A percentile compares a stretch with the other conserved stretches of the same genome.
Evolutionary conservation across 371 early-diverging fungal species (phyloP).

Genomic region (Edhazardia aedis): DNA sequence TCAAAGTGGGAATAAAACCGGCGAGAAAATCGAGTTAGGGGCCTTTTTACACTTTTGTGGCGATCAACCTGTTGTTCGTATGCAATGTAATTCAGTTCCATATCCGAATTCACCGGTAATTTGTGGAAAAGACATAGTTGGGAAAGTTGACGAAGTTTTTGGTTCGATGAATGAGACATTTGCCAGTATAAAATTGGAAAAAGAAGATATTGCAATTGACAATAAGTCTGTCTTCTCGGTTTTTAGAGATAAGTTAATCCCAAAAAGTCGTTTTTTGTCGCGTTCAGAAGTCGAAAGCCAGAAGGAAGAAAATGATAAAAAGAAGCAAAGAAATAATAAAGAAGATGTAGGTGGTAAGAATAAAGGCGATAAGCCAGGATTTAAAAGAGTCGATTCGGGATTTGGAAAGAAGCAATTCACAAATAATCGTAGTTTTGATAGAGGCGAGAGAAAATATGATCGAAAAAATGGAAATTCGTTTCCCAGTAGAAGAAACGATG

Average conservation of each 20-base stretch:
- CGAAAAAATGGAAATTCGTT: too few species aligned
- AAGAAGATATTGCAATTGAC: conserved; percentile 14
- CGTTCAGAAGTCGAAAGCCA: conserved; percentile 22
- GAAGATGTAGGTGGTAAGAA: too few species aligned
- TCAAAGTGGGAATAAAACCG: too few species aligned
- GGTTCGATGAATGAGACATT: conserved; percentile 28
- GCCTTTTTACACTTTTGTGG: conserved; percentile 21
- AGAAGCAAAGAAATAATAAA: too few species aligned
- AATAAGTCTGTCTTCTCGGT: too few species aligned
- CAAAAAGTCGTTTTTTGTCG: conserved; percentile 21
- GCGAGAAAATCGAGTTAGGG: conserved; percentile 17
- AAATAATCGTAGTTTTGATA: too few species aligned
- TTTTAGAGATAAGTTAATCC: conserved; percentile 36
- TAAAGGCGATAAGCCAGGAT: too few species aligned
- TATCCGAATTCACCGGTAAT: conserved; percentile 37
- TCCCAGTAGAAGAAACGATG: too few species aligned
- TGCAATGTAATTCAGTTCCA: conserved; percentile 20
- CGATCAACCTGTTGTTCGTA: conserved; percentile 18
- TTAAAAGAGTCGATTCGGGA: too few species aligned
- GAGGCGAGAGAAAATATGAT: too few species aligned
- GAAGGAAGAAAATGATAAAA: conserved; percentile 21
- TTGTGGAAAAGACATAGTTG: conserved; percentile 16
- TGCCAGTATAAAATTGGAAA: conserved; percentile 14
- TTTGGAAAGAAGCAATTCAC: too few species aligned
- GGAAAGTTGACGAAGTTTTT: conserved; percentile 40